These are phyloP conservation scores for Solanum clarkiae DNA, from an alignment of 257 asterid species.

Conservation along the genomic window DNA sequence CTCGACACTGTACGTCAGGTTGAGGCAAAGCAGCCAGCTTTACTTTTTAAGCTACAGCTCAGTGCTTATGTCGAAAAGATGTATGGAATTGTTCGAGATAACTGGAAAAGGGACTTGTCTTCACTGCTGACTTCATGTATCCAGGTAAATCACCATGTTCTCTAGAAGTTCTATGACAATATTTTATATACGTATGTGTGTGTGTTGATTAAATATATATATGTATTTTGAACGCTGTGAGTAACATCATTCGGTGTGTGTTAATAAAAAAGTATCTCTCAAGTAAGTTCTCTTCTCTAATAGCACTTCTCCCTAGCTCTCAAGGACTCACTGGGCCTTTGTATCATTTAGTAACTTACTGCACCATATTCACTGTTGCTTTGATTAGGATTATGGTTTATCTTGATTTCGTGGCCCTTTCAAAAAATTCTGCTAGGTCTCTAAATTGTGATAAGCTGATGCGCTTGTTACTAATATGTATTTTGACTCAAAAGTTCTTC, in stretches of 20 bases:
- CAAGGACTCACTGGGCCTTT: not conserved
- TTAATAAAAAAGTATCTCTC: not conserved
- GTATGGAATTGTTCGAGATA: constrained; percentile 74
- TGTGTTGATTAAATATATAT: not conserved
- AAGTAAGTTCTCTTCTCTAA: not conserved
- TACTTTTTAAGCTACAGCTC: constrained; percentile 81
- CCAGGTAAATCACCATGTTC: constrained; percentile 24
- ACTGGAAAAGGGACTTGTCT: constrained; percentile 52
- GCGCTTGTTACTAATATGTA: not conserved
- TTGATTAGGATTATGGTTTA: not conserved
- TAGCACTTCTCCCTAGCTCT: not conserved
- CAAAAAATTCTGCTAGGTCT: not conserved
- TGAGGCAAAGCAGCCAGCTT: constrained; percentile 80
- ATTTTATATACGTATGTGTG: not conserved
- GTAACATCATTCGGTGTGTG: not conserved
- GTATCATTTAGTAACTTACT: not conserved
- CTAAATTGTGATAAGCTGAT: not conserved
- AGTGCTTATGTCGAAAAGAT: constrained; percentile 82
- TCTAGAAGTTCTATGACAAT: not conserved
- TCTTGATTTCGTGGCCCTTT: not conserved
- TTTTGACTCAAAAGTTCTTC: not conserved
- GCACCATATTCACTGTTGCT: not conserved
- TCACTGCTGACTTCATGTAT: constrained; percentile 46
- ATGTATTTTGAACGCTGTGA: not conserved
- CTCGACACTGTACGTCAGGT: constrained; percentile 61